These are phyloP conservation scores for Aleurites moluccanus DNA, from an alignment of 441 rosid species.

Conservation along the genomic window DNA sequence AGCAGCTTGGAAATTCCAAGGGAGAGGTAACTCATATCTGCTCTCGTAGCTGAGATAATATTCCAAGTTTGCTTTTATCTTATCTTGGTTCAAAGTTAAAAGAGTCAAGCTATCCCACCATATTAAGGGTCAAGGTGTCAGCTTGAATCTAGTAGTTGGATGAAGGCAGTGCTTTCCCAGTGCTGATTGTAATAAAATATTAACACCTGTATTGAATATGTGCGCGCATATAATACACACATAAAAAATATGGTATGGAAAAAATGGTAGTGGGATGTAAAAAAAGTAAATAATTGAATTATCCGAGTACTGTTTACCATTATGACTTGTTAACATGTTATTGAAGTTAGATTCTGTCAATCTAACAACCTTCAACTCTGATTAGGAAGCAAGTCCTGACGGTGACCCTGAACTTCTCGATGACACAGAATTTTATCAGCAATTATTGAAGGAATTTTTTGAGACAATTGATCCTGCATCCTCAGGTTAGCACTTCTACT, in stretches of 20 bases:
- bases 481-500: constrained; percentile 42
- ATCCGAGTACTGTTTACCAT: background rate
- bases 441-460: constrained; percentile 77
- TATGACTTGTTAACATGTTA: background rate
- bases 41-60: background rate
- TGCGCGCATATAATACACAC: background rate
- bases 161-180: background rate
- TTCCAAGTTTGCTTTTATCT: background rate
- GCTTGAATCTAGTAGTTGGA: background rate
- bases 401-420: constrained; percentile 90
- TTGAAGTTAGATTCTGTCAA: background rate
- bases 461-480: constrained; percentile 74
- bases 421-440: constrained; percentile 86
- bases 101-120: constrained; percentile 3
- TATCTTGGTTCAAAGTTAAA: background rate
- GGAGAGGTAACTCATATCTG: constrained; percentile 46
- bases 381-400: constrained; percentile 54
- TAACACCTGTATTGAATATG: background rate
- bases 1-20: constrained; percentile 27
- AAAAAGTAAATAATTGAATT: background rate
- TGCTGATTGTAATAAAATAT: background rate
- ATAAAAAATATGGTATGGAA: background rate
- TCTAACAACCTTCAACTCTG: constrained; percentile 1
- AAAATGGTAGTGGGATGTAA: background rate
- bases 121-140: background rate